These are phyloP conservation scores for Brassica hybrid DNA, from an alignment of 441 rosid genomes.

Conservation along the genomic window DNA sequence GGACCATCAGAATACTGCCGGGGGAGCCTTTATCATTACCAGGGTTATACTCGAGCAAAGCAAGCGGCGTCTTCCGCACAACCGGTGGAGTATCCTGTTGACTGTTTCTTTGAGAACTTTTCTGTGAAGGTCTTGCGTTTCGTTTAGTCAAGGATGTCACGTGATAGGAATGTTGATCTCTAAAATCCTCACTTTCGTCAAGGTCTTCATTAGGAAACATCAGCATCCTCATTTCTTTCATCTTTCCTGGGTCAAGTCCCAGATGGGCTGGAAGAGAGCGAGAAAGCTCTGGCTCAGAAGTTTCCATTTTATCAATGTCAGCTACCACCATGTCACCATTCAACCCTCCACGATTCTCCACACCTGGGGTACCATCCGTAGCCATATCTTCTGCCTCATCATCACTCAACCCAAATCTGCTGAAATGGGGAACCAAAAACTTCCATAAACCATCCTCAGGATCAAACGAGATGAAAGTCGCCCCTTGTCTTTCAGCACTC, in stretches of 20 bases:
- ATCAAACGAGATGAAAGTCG: conserved; percentile 72
- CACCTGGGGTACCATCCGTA: conserved; percentile 62
- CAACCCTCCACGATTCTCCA: conserved; percentile 49
- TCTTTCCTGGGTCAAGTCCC: conserved; percentile 84
- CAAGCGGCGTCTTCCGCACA: conserved; percentile 72
- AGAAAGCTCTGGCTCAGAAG: conserved; percentile 70
- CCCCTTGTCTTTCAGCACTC: conserved; percentile 76
- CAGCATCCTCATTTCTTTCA: conserved; percentile 88
- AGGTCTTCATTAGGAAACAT: conserved; percentile 73
- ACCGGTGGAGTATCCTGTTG: conserved; percentile 57
- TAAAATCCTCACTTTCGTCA: conserved; percentile 55
- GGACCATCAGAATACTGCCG: conserved; percentile 76
- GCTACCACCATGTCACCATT: conserved; percentile 54
- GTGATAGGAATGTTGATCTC: conserved; percentile 47
- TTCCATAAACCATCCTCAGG: conserved; percentile 71
- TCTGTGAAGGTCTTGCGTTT: conserved; percentile 51
- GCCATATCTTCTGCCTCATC: conserved; percentile 91
- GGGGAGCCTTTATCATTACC: conserved; percentile 57
- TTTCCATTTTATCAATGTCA: conserved; percentile 53
- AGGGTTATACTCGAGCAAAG: conserved; percentile 84
- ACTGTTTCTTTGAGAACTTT: conserved; percentile 54
- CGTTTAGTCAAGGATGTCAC: conserved; percentile 55
- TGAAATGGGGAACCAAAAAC: conserved; percentile 83
- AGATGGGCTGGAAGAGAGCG: conserved; percentile 98
- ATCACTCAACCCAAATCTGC: conserved; percentile 93